These are phyloP conservation scores for Pleurotus platypus DNA, from an alignment of 768 basidiomycete species.

Conservation along the genomic window DNA sequence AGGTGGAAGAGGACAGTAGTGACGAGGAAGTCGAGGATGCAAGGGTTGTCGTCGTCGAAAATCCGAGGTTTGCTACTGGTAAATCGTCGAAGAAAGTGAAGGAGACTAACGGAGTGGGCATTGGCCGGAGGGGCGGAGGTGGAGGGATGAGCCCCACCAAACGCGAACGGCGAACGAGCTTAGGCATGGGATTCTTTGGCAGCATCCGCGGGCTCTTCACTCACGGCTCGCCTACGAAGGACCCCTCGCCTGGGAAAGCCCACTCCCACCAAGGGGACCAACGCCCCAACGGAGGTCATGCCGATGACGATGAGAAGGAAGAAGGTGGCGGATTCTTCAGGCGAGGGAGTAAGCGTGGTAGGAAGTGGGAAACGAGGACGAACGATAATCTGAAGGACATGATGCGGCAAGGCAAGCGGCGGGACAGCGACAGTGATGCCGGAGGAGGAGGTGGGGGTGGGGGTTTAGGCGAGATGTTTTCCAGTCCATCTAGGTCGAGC, in stretches of 20 bases:
- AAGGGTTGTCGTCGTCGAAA: slow-evolving; percentile 49
- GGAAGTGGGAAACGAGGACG: slow-evolving; percentile 21
- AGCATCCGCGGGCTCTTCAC: slow-evolving; percentile 44
- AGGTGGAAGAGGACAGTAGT: slow-evolving; percentile 28
- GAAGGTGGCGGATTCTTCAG: slow-evolving; percentile 2
- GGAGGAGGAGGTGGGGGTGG: too few species aligned
- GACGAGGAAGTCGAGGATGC: slow-evolving; percentile 28
- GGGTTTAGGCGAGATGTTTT: too few species aligned
- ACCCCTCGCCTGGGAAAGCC: neutral
- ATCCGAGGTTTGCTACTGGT: slow-evolving; percentile 40
- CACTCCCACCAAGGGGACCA: slow-evolving; percentile 12
- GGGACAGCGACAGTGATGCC: slow-evolving; percentile 6
- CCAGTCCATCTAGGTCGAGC: too few species aligned
- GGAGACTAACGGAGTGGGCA: too few species aligned
- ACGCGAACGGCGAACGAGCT: neutral
- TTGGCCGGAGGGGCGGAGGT: neutral
- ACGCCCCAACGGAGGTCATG: slow-evolving; percentile 20
- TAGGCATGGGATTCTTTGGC: slow-evolving; percentile 31
- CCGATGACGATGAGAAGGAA: neutral
- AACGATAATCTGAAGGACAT: slow-evolving; percentile 17
- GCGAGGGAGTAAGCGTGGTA: neutral
- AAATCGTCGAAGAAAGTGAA: too few species aligned
- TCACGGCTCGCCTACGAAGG: slow-evolving; percentile 1
- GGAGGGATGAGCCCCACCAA: neutral
- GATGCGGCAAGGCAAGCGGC: slow-evolving; percentile 8